Evolutionary conservation across 495 filamentous ascomycete species (phyloP).

Genomic region (Copromyces sp.): DNA sequence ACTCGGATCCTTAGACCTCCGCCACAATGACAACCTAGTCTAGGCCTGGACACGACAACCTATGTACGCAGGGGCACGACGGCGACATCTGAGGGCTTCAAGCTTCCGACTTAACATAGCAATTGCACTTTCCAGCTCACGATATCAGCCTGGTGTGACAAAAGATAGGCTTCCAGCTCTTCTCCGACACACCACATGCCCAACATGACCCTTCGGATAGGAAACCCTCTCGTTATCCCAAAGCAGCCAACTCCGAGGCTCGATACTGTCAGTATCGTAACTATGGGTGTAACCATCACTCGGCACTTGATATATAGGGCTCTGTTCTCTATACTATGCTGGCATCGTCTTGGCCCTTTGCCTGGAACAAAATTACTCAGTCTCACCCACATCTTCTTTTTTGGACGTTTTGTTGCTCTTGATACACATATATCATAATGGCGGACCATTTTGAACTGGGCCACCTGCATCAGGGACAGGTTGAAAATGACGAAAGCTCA

Average conservation of each 20-base stretch:
- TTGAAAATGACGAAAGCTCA: not conserved
- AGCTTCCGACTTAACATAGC: not conserved
- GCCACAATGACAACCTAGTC: not conserved
- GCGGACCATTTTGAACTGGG: not conserved
- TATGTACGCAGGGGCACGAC: not conserved
- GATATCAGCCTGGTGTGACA: no score
- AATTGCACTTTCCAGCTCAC: not conserved
- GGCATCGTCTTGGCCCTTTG: no score
- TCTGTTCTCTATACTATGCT: no score
- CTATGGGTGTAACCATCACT: no score
- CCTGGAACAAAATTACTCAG: no score
- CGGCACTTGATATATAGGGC: no score
- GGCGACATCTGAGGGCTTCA: not conserved
- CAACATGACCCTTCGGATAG: not conserved
- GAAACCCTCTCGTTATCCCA: not conserved
- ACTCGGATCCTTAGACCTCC: not conserved
- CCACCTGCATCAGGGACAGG: not conserved
- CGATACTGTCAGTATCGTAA: not conserved
- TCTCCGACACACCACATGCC: not conserved
- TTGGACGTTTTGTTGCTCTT: not conserved
- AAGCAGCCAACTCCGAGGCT: not conserved
- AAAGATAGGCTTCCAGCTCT: not conserved
- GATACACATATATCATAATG: not conserved
- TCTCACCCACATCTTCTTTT: no score
- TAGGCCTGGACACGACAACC: not conserved